Evolutionary conservation across 176 grass and related monocot genomes (phyloP), one percentile per base, ranked within the genome.

Genomic region (Carex parvula): DNA sequence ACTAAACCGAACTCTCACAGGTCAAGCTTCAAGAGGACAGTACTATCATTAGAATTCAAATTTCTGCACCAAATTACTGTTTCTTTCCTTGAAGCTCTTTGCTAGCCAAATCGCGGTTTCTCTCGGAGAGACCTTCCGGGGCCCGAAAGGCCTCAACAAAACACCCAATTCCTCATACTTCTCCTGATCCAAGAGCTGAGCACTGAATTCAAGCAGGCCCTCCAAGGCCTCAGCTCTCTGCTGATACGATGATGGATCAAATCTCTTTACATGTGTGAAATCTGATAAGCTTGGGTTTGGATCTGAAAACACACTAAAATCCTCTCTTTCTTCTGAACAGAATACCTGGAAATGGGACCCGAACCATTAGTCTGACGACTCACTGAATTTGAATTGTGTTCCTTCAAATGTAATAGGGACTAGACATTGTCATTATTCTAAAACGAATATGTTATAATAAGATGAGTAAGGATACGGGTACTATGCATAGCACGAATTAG

Each of bases 201-300:
- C 95, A 82, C 95, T 98, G 90, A 98, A 98, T 56, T 98, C 95
- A 75, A 98, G 95, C 85, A 98, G 85, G 2, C 95, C 92, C 60
- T 98, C 95, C 22, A 98, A 81, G 8, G 95, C 95, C 73, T 98
- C 90, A 14, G 95, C 92, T 81, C 95, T 84, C 84, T 98, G 92
- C 79, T 91, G 89, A 79, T 91, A 94, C 0, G 95, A 98, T 1
- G 84, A 92, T 0, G 88, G 89, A 81, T 98, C 64, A 6, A 98
- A 98, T 77, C 87, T 91, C 59, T 73, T 88, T 83, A 82, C 37
- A 50, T 91, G 95, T 59, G 74, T 91, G 87, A 87, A 87, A 30
- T 94, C 87, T 2, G 90, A 91, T 58, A 91, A 89, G 56, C 90
- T 85, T 24, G 85, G 80, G 21, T 83, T 84, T 57, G 80, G 80